Evolutionary conservation across 23 red algal species (phyloP), one percentile per base, ranked within the genome.

Genomic region (Chondrus crispus): DNA sequence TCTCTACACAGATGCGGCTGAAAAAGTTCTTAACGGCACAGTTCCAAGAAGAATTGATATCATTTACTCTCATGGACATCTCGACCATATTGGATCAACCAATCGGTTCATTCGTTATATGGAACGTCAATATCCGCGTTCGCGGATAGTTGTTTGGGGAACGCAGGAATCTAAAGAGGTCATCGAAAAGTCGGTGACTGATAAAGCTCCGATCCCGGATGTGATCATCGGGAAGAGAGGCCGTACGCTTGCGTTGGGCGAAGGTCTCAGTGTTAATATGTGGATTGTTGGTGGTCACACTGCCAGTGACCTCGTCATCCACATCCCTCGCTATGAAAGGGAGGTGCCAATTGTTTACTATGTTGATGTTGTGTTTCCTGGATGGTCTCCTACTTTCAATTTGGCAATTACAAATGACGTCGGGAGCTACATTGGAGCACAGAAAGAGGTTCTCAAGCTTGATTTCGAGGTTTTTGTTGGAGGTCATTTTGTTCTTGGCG

Each of bases 281-380:
- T 33, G 52, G 9, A 43, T 74, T 38, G 88, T 82, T 38, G 88
- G 88, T 30, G 88, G 88, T n/a, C 88, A 91, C 75, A 72, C 88
- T 1, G 43, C 29, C 2, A 35, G 20, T 19, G 88, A 91, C 49
- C 22, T 91, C 26, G 14, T 14, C 35, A 52, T 91, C 43, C 55
- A 91, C 74, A 91, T 91, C 54, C 88, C 88, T 4, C 46, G 2
- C 1, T 54, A 16, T 12, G 8, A 26, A 53, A 29, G 46, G 10
- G 39, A 32, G 49, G 10, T 28, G 1, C 72, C 72, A 2, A 43
- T 91, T 13, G 32, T 84, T 4, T 41, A 64, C n/a, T 80, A 72
- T 24, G 72, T 91, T 14, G 88, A 91, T 41, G 79, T 82, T 22
- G 75, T 84, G 2, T 91, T 82, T 32, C 88, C 88, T 3, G 42